Evolutionary conservation across 768 basidiomycete species (phyloP), one percentile per base, ranked within the genome.

Genomic region (Tylopilus vinaceipallidus): DNA sequence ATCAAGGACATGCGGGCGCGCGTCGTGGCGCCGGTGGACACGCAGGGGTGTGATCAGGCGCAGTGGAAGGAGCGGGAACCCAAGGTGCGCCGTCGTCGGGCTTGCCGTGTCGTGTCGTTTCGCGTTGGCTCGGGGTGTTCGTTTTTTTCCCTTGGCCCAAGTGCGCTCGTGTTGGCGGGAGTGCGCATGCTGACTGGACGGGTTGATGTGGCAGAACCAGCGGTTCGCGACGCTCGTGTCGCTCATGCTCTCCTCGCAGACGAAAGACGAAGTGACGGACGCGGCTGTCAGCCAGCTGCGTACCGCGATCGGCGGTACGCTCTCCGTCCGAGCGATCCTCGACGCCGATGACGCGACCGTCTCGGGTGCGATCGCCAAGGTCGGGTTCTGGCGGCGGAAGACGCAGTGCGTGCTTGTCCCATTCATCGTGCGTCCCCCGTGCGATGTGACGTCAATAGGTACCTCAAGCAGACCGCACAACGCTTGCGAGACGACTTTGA

Each of bases 201-300:
- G n/a, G n/a, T 11, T 2, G 1, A 32, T 22, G 36, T 42, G 14
- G 7, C 62, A 95, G 91, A 91, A 83, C 48, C 78, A 80, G 42
- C 84, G 95, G 3, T 88, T 91, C 52, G 78, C 89, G 9, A 91
- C 87, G 4, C 82, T 99, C 19, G 80, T 99, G 7, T 91, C 94
- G 3, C 75, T 99, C 38, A 97, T 98, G 92, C 79, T 98, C 2
- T 93, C 90, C 10, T 92, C 92, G 2, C 95, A 98, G 65, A 98
- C 95, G 4, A 98, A 95, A 60, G 94, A 95, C 63, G 83, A 90
- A 58, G 86, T 93, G 16, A 92, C 88, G 0, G 81, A 88, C 47
- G 80, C 85, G 0, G 95, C 95, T 0, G 80, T 95, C 1, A 63
- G 71, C 3, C 88, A 86, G 52, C 77, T 98, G 2, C 84, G 92